A percentile compares a stretch with the other conserved stretches of the same genome.
Conservation (phyloP, 2,329 filamentous ascomycete species). For the Neopestalotiopsis sp. region DNA sequence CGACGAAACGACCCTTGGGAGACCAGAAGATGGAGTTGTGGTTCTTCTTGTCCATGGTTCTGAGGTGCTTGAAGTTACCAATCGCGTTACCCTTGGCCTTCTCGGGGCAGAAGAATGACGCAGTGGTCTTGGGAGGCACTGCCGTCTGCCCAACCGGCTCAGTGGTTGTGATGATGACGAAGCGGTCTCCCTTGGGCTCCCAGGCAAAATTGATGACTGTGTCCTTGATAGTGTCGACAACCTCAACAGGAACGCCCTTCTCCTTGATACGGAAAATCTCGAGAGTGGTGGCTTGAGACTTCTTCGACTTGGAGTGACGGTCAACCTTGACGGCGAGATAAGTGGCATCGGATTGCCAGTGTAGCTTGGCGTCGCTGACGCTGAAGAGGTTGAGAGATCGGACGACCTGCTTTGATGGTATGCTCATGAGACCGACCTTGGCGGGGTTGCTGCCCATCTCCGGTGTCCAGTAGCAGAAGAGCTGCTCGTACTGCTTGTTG, state of each 20-base stretch:
- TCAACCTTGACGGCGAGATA: conserved; percentile 99
- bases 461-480: conserved; percentile 98
- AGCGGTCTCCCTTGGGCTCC: conserved; percentile 97
- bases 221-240: conserved; percentile 96
- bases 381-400: conserved; percentile 97
- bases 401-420: conserved; percentile 93
- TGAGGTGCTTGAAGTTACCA: conserved; percentile 95
- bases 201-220: conserved; percentile 99
- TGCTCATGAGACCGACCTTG: conserved; percentile 94
- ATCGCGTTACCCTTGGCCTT: conserved; percentile 81
- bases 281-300: conserved; percentile 93
- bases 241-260: conserved; percentile 97
- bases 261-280: conserved; percentile 98
- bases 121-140: conserved; percentile 90
- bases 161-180: conserved; percentile 94
- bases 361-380: conserved; percentile 94
- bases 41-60: conserved; percentile 98
- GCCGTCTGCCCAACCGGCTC: conserved; percentile 80
- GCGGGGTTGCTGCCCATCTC: conserved; percentile 98
- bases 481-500: conserved; percentile 90
- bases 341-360: conserved; percentile 95
- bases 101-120: conserved; percentile 96
- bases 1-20: conserved; percentile 90
- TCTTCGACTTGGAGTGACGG: conserved; percentile 98
- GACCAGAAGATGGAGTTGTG: conserved; percentile 99